Conservation (phyloP, 495 filamentous ascomycete genomes). For the Penicillium egyptiacum region DNA sequence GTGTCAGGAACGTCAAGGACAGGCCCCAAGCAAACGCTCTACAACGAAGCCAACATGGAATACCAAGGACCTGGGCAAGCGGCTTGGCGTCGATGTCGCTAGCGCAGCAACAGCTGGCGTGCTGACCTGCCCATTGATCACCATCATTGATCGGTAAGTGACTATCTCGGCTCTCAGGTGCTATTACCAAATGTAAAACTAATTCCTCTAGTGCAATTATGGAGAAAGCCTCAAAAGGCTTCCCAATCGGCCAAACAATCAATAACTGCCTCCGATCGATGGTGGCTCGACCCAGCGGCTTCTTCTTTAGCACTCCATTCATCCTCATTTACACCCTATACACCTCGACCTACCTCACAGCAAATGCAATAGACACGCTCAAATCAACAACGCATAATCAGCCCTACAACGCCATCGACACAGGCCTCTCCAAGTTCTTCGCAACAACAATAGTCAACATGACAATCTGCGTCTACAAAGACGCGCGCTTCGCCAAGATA, state of each 20-base stretch:
- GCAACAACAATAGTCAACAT: conserved; percentile 84
- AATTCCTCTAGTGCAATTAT: conserved; percentile 71
- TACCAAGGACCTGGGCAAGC: conserved; percentile 65
- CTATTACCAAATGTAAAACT: conserved; percentile 1
- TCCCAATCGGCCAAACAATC: conserved; percentile 67
- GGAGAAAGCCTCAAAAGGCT: conserved; percentile 86
- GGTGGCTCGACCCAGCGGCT: conserved; percentile 62
- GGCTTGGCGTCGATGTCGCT: conserved; percentile 69
- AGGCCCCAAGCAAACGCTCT: conserved; percentile 22
- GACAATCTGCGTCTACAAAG: conserved; percentile 88
- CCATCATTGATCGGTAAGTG: conserved; percentile 83
- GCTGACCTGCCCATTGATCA: conserved; percentile 82
- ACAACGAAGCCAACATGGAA: conserved; percentile 59
- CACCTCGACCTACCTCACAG: conserved; percentile 86
- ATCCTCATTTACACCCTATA: conserved; percentile 86
- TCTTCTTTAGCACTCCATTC: conserved; percentile 80
- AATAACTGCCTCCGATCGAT: conserved; percentile 61
- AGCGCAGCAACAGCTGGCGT: conserved; percentile 77
- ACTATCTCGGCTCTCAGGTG: conserved; percentile 1
- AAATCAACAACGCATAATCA: conserved; percentile 62
- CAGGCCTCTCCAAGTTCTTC: conserved; percentile 78
- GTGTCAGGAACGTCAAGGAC: conserved; percentile 1
- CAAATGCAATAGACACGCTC: conserved; percentile 82
- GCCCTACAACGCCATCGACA: conserved; percentile 60
- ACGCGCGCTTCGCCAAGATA: conserved; percentile 78